Percentiles rank a stretch among this genome's conserved stretches.
These are phyloP conservation scores for Suillus variegatus DNA, from an alignment of 768 basidiomycete species.

Conservation along the genomic window DNA sequence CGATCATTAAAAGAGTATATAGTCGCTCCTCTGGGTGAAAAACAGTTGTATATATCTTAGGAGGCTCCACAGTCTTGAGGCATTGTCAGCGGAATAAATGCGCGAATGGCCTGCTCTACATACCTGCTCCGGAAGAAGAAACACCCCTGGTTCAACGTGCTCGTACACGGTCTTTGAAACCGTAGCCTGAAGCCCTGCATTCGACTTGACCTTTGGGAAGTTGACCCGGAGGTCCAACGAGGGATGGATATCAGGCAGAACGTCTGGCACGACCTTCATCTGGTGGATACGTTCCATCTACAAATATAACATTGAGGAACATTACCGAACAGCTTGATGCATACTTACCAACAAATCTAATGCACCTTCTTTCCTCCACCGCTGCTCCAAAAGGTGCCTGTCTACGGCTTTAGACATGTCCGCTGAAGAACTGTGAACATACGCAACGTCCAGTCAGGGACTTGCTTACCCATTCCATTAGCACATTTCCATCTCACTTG, in stretches of 20 bases:
- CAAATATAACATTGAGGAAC: background rate
- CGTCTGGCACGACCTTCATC: slow-evolving; percentile 89
- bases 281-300: slow-evolving; percentile 94
- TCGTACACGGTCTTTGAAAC: slow-evolving; percentile 27
- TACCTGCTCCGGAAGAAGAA: slow-evolving; percentile 69
- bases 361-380: slow-evolving; percentile 83
- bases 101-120: slow-evolving; percentile 14
- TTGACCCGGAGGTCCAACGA: slow-evolving; percentile 73
- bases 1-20: slow-evolving; percentile 89
- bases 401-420: slow-evolving; percentile 71
- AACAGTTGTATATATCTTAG: slow-evolving; percentile 68
- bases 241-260: slow-evolving; percentile 71
- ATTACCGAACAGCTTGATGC: background rate
- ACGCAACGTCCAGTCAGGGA: background rate
- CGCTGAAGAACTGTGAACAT: slow-evolving; percentile 37
- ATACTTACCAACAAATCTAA: slow-evolving; percentile 73
- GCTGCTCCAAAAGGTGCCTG: slow-evolving; percentile 78
- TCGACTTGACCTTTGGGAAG: slow-evolving; percentile 42
- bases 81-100: slow-evolving; percentile 7
- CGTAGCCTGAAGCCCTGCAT: slow-evolving; percentile 15
- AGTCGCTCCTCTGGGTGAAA: slow-evolving; percentile 80
- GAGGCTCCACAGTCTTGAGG: slow-evolving; percentile 61
- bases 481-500: slow-evolving; percentile 75
- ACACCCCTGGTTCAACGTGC: slow-evolving; percentile 71
- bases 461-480: slow-evolving; percentile 74